Percentiles rank a stretch among this genome's conserved stretches.
These are phyloP conservation scores for Aspergillus uvarum DNA, from an alignment of 2,329 filamentous ascomycete genomes.

Conservation along the genomic window DNA sequence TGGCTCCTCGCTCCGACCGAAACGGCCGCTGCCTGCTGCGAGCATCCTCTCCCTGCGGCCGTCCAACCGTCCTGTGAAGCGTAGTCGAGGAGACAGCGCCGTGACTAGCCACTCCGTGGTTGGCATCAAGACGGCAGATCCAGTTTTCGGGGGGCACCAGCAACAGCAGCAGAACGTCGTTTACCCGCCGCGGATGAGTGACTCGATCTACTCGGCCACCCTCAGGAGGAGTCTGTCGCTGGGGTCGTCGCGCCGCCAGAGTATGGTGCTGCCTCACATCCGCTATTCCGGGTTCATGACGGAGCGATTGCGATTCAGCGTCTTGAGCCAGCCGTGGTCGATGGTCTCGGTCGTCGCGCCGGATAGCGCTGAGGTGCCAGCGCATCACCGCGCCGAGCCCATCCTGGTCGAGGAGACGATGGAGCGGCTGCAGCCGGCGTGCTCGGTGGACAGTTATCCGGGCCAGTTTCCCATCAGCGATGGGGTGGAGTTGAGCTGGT, in stretches of 20 bases:
- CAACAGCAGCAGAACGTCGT: not conserved
- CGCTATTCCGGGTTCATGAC: slow-evolving; percentile 15
- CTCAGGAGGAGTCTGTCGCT: slow-evolving; percentile 13
- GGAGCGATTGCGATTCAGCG: slow-evolving; percentile 13
- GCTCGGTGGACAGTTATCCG: slow-evolving; percentile 33
- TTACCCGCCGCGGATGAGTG: slow-evolving; percentile 14
- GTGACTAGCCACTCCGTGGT: not conserved
- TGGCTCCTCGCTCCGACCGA: not conserved
- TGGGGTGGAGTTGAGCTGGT: slow-evolving; percentile 23
- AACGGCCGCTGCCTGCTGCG: not conserved
- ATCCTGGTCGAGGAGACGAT: not conserved
- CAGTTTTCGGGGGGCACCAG: too few species aligned
- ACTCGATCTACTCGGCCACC: slow-evolving; percentile 24
- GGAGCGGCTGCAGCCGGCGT: slow-evolving; percentile 13
- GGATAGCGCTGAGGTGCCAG: slow-evolving; percentile 8
- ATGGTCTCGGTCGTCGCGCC: slow-evolving; percentile 15
- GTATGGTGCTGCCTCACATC: slow-evolving; percentile 12
- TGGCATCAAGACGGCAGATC: too few species aligned
- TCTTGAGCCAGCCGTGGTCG: slow-evolving; percentile 12
- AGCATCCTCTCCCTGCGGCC: not conserved
- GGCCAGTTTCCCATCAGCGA: slow-evolving; percentile 37
- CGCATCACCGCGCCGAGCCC: slow-evolving; percentile 7
- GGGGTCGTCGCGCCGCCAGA: slow-evolving; percentile 12
- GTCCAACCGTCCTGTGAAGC: not conserved
- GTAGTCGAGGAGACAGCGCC: not conserved